Percentiles rank a stretch among this genome's conserved stretches.
phyloP scores from a whole-genome alignment of 164 flowering plant genomes.

The Umbellularia californica region DNA sequence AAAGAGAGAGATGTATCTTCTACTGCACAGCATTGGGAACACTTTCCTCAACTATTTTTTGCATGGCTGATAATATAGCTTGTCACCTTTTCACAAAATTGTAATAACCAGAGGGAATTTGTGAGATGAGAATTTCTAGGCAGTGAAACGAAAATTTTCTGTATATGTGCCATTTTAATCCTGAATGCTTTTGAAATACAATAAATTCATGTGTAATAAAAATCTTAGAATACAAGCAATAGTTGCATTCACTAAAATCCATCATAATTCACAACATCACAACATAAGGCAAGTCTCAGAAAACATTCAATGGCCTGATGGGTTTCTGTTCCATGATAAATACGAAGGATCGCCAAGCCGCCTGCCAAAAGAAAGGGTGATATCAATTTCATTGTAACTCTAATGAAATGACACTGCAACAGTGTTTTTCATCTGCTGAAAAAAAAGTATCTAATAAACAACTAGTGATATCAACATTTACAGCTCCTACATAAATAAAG shows the following conservation, averaged over 20 bases:
- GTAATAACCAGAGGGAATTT: neutral
- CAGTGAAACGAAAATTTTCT: neutral
- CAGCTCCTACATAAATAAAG: neutral
- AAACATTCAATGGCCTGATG: conserved; percentile 25
- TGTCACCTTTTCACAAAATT: neutral
- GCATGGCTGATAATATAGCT: neutral
- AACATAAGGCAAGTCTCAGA: neutral
- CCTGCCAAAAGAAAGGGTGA: conserved; percentile 37
- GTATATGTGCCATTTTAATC: neutral
- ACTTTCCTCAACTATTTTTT: neutral
- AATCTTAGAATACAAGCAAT: neutral
- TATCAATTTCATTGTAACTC: neutral
- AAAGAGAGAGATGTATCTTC: neutral
- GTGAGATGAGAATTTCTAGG: neutral
- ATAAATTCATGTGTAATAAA: neutral
- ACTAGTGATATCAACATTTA: neutral
- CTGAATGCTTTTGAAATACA: neutral
- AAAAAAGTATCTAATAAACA: neutral
- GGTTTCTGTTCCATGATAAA: conserved; percentile 74
- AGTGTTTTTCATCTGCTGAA: no score
- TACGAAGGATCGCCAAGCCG: conserved; percentile 75
- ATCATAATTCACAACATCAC: neutral
- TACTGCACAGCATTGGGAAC: neutral
- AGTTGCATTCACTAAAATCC: conserved; percentile 2
- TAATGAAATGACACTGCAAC: neutral